These are phyloP conservation scores for Cladosporium oxysporum DNA, from an alignment of 2,329 filamentous ascomycete species.

Conservation along the genomic window DNA sequence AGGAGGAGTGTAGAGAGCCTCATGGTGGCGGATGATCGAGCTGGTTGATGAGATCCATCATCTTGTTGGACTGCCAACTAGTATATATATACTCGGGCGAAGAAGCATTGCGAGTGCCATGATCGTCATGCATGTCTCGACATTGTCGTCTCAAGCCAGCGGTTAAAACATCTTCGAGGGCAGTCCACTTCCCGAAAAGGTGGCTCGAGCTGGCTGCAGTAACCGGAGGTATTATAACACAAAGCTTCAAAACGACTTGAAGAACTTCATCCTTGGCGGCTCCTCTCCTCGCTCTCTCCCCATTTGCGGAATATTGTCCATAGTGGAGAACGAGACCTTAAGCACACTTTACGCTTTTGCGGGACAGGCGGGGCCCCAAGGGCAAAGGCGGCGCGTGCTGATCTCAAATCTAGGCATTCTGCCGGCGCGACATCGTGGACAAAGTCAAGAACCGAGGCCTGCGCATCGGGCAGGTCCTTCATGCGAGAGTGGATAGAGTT, in stretches of 20 bases:
- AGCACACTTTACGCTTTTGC: slow-evolving; percentile 6
- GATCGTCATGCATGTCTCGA: neutral
- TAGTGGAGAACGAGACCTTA: neutral
- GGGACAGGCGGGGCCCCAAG: slow-evolving; percentile 4
- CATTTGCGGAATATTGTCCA: neutral
- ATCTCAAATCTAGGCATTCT: neutral
- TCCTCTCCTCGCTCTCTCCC: neutral
- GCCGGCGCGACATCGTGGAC: slow-evolving; percentile 2
- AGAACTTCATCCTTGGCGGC: neutral
- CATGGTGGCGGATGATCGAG: slow-evolving; percentile 5
- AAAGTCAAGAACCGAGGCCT: slow-evolving; percentile 2
- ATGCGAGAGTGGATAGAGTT: neutral
- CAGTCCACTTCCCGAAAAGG: slow-evolving; percentile 9
- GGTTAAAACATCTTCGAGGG: neutral
- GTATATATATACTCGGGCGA: slow-evolving; percentile 7
- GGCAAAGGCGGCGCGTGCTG: neutral
- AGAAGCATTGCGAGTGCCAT: neutral
- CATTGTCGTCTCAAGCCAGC: neutral
- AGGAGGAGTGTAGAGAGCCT: slow-evolving; percentile 8
- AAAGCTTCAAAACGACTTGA: neutral
- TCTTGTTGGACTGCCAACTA: neutral
- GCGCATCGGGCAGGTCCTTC: neutral
- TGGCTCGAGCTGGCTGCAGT: neutral
- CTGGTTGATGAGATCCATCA: neutral
- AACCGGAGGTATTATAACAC: neutral